Base-by-base conservation (phyloP, 2,329 filamentous ascomycete species). In the Fusarium camptoceras region DNA sequence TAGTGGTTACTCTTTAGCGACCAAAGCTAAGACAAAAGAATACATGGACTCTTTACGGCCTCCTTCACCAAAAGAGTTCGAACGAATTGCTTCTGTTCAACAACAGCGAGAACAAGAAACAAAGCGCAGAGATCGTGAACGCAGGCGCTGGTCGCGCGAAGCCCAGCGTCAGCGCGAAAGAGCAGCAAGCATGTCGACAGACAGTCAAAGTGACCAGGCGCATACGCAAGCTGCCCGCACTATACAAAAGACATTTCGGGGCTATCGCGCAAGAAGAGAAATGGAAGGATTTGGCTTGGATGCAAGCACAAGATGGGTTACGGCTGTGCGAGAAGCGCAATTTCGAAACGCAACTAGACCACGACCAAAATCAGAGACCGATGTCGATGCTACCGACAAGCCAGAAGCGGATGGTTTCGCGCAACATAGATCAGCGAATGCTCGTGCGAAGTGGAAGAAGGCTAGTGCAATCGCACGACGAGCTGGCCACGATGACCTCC, bases 391-490 rank as follows among this genome's bases (percentile, higher is more conserved):
- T 53, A 43, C 37, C 14, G 43, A 67, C 44, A 46, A 59, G 54
- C 31, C 58, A 51, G 63, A 59, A 18, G 30, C 65, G 16, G 74
- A 59, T 16, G 30, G 22, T n/a, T 22, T 49, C 16, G 55, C 61
- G 18, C 55, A 44, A 24, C 66, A 69, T 16, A 74, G 67, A 43
- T 68, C 74, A 42, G 66, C 71, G 39, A 70, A 77, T 75, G 91
- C 92, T 16, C 85, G 87, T 42, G 83, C 87, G 59, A 91, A 93
- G 61, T 97, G 94, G 94, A 90, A 89, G 73, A 92, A 92, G 69
- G 89, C 87, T 1, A 89, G 90, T 20, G 84, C 87, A 20, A 90
- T 96, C 43, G 91, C 92, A 5, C 86, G 89, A 51, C 86, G 91
- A 46, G 94, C 92, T 1, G 92, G 90, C 4, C 88, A 86, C 42